These are phyloP conservation scores for Castanopsis chinensis DNA, from an alignment of 306 rosid genomes.

Conservation along the genomic window DNA sequence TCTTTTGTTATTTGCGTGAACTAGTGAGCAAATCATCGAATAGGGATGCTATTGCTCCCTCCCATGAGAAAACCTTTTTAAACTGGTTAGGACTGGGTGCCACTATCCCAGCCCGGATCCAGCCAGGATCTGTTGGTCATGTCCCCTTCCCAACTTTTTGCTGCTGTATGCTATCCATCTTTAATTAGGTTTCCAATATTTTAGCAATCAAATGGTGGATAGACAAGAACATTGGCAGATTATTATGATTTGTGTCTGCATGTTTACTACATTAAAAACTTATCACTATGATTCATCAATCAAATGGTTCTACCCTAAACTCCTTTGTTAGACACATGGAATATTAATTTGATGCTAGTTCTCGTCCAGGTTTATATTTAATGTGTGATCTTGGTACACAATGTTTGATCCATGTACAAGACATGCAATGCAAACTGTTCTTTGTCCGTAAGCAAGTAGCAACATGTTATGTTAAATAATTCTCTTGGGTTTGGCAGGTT, in stretches of 20 bases:
- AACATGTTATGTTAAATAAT: background rate
- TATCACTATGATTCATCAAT: background rate
- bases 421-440: background rate
- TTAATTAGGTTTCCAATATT: too few species aligned
- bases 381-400: background rate
- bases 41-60: too few species aligned
- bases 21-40: too few species aligned
- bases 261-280: background rate
- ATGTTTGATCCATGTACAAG: background rate
- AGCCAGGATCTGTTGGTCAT: too few species aligned
- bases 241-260: background rate
- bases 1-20: background rate
- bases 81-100: too few species aligned
- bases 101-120: too few species aligned
- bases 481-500: constrained; percentile 28
- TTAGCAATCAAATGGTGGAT: too few species aligned
- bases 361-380: background rate
- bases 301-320: background rate
- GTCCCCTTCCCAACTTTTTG: background rate
- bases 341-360: background rate
- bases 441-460: background rate
- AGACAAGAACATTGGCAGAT: background rate
- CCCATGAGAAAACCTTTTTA: too few species aligned
- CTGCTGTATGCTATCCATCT: too few species aligned
- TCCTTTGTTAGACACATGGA: background rate